Percentiles rank a stretch among this genome's conserved stretches.
Conservation (phyloP, 2,329 filamentous ascomycete genomes). For the Lachnellula arida region DNA sequence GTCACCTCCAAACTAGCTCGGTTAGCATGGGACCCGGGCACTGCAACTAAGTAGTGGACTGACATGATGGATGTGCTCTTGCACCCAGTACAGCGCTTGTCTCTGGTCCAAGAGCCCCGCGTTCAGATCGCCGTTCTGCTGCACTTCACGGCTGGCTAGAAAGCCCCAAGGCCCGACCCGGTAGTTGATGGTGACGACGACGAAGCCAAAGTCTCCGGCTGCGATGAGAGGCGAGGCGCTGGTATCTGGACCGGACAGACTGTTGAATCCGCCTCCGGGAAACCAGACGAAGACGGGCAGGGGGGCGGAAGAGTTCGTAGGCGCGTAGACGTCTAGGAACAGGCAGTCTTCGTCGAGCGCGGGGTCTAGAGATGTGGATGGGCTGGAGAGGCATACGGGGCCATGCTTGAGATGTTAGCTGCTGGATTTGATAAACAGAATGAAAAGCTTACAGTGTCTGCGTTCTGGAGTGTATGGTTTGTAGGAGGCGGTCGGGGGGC, state of each 20-base stretch:
- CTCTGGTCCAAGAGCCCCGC: slow-evolving; percentile 67
- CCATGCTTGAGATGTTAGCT: slow-evolving; percentile 21
- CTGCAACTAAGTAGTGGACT: not conserved
- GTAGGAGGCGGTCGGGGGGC: slow-evolving; percentile 59
- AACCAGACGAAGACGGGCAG: slow-evolving; percentile 57
- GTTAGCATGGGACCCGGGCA: slow-evolving; percentile 3
- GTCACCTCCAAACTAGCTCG: slow-evolving; percentile 61
- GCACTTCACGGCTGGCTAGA: slow-evolving; percentile 53
- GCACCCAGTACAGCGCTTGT: slow-evolving; percentile 65
- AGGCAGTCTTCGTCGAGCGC: slow-evolving; percentile 61
- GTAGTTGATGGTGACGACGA: slow-evolving; percentile 73
- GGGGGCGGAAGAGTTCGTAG: slow-evolving; percentile 43
- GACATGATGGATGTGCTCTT: slow-evolving; percentile 53
- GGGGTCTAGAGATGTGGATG: slow-evolving; percentile 22
- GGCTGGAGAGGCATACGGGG: slow-evolving; percentile 22
- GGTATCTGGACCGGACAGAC: slow-evolving; percentile 44
- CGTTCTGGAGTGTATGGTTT: slow-evolving; percentile 18
- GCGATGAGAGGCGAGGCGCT: slow-evolving; percentile 58
- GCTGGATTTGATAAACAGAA: not conserved
- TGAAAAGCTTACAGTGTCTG: slow-evolving; percentile 24
- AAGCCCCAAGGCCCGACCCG: slow-evolving; percentile 72
- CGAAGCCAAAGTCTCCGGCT: slow-evolving; percentile 54
- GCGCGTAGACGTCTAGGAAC: slow-evolving; percentile 60
- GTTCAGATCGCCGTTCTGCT: slow-evolving; percentile 51
- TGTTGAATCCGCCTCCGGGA: slow-evolving; percentile 58